Percentiles rank a stretch among this genome's conserved stretches.
phyloP scores from a whole-genome alignment of 2,329 filamentous ascomycete genomes.

The Ophiostoma piceae region DNA sequence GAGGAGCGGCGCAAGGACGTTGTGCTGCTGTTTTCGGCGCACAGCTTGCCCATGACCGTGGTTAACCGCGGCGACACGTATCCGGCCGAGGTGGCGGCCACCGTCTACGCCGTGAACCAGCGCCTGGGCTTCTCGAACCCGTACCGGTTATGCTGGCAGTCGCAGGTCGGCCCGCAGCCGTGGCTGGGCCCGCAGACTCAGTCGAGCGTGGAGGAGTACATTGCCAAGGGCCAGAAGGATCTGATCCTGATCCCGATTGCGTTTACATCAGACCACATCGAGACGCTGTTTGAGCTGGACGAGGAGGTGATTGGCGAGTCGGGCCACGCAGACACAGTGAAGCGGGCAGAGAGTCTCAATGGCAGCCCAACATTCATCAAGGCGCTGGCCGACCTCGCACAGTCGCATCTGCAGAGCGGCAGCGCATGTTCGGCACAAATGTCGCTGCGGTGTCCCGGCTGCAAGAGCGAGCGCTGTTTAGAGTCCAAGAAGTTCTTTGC shows the following conservation, averaged over 20 bases:
- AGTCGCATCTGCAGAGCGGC: slow-evolving; percentile 67
- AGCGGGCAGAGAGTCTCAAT: slow-evolving; percentile 87
- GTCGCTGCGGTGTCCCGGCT: slow-evolving; percentile 86
- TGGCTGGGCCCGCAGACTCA: slow-evolving; percentile 95
- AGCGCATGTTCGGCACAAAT: slow-evolving; percentile 72
- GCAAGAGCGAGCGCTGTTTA: slow-evolving; percentile 79
- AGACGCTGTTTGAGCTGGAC: slow-evolving; percentile 92
- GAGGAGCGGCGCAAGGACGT: slow-evolving; percentile 73
- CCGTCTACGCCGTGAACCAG: slow-evolving; percentile 95
- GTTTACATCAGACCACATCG: slow-evolving; percentile 98
- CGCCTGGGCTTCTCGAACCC: slow-evolving; percentile 80
- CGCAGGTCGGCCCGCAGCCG: slow-evolving; percentile 88
- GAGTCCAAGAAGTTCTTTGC: slow-evolving; percentile 69
- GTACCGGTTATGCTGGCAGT: slow-evolving; percentile 95
- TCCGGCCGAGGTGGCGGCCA: slow-evolving; percentile 90
- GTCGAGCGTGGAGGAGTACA: slow-evolving; percentile 79
- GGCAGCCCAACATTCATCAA: slow-evolving; percentile 85
- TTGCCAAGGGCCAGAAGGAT: slow-evolving; percentile 86
- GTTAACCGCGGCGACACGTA: slow-evolving; percentile 96
- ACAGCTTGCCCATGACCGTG: slow-evolving; percentile 94
- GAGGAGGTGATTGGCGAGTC: slow-evolving; percentile 90
- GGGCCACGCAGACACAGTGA: slow-evolving; percentile 70
- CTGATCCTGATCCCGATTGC: slow-evolving; percentile 89
- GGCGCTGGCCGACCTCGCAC: slow-evolving; percentile 81
- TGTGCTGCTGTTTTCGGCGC: slow-evolving; percentile 86